Percentiles rank a stretch among this genome's conserved stretches.
phyloP scores from a whole-genome alignment of 1,284 basidiomycete species.

The Stygiomarasmius scandens region DNA sequence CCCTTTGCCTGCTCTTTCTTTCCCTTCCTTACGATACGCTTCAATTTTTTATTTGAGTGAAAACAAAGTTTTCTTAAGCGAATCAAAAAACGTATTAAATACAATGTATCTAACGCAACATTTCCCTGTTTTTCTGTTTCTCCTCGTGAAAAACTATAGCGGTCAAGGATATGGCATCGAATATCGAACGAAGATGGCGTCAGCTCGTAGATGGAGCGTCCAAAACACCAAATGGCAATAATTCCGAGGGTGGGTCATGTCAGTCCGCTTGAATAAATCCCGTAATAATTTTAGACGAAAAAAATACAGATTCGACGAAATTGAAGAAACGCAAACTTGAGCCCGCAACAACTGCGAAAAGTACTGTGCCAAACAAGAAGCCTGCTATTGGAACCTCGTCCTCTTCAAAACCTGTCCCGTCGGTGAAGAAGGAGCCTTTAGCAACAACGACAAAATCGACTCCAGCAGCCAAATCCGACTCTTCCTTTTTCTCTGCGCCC shows the following conservation, averaged over 20 bases:
- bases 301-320: conserved; percentile 55
- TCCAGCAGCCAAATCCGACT: conserved; percentile 73
- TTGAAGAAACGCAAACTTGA: conserved; percentile 72
- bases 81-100: neutral
- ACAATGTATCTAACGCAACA: conserved; percentile 5
- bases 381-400: conserved; percentile 48
- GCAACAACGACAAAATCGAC: conserved; percentile 33
- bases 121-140: conserved; percentile 3
- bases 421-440: conserved; percentile 45
- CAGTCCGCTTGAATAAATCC: conserved; percentile 35
- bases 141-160: conserved; percentile 51
- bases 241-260: conserved; percentile 72
- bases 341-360: conserved; percentile 49
- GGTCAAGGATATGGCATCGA: conserved; percentile 88
- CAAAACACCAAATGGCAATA: conserved; percentile 41
- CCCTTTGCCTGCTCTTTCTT: neutral
- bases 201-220: conserved; percentile 32
- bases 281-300: conserved; percentile 10
- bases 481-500: conserved; percentile 81
- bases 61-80: neutral
- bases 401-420: conserved; percentile 39
- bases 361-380: conserved; percentile 66
- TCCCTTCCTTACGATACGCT: neutral
- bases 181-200: conserved; percentile 81
- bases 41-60: conserved; percentile 17